These are phyloP conservation scores for Arthrinium phaeospermum DNA, from an alignment of 2,329 filamentous ascomycete genomes.

Conservation along the genomic window DNA sequence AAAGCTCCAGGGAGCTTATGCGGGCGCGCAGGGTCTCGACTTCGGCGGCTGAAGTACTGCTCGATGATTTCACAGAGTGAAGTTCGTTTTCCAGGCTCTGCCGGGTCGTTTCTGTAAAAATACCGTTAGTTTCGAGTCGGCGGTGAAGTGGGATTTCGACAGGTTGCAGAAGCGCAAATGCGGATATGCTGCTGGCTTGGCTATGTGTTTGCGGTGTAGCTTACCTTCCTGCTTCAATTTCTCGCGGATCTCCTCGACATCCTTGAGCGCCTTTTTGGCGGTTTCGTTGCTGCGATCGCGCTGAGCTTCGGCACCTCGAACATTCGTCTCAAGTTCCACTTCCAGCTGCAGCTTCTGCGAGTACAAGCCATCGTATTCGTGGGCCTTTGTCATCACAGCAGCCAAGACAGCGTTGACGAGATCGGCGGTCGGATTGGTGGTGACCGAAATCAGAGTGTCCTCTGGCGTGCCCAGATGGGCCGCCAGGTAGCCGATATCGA, in stretches of 20 bases:
- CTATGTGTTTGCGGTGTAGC: constrained; percentile 27
- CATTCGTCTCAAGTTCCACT: constrained; percentile 90
- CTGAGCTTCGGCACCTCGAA: constrained; percentile 82
- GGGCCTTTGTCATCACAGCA: constrained; percentile 78
- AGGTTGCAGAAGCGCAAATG: background rate
- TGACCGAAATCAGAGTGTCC: constrained; percentile 63
- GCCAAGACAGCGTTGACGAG: constrained; percentile 77
- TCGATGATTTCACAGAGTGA: constrained; percentile 75
- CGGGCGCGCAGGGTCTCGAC: constrained; percentile 79
- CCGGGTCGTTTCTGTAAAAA: constrained; percentile 70
- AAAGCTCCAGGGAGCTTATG: constrained; percentile 85
- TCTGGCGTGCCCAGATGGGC: constrained; percentile 73
- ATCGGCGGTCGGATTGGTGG: constrained; percentile 75
- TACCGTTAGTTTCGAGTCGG: constrained; percentile 24
- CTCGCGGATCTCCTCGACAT: constrained; percentile 80
- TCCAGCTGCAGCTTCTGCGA: constrained; percentile 88
- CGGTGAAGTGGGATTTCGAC: background rate
- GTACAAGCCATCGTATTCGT: constrained; percentile 80
- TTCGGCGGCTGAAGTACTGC: constrained; percentile 75
- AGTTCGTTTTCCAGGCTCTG: constrained; percentile 82
- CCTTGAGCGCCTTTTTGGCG: constrained; percentile 82
- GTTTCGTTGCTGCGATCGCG: constrained; percentile 81
- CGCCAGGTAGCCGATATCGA: constrained; percentile 77
- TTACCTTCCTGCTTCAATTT: constrained; percentile 84
- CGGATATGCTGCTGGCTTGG: background rate